Conservation (phyloP, 2,329 filamentous ascomycete genomes). For the Colletotrichum limetticola region DNA sequence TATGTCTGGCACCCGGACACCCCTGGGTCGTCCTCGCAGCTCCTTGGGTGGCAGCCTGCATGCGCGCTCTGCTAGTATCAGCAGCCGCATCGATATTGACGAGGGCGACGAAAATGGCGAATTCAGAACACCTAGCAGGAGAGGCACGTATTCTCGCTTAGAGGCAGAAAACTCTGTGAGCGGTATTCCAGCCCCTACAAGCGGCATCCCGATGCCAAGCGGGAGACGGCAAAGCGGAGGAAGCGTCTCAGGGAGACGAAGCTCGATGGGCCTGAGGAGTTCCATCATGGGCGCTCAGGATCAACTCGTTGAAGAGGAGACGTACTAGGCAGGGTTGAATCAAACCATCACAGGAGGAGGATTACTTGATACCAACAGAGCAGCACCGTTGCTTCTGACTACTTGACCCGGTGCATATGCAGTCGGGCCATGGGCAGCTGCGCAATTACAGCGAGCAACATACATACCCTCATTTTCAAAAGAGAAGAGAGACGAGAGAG, state of each 20-base stretch:
- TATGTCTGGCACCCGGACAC: conserved; percentile 69
- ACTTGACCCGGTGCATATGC: conserved; percentile 31
- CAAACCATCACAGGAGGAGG: background rate
- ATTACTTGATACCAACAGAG: conserved; percentile 37
- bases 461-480: conserved; percentile 17
- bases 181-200: conserved; percentile 54
- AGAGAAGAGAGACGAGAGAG: background rate
- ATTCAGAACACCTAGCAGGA: conserved; percentile 63
- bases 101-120: conserved; percentile 55
- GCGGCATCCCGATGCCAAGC: conserved; percentile 59
- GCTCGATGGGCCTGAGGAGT: conserved; percentile 46
- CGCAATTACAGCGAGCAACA: conserved; percentile 19
- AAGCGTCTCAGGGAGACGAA: conserved; percentile 40
- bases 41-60: conserved; percentile 65
- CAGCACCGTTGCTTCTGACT: conserved; percentile 44
- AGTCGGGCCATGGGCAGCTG: background rate
- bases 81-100: conserved; percentile 59
- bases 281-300: conserved; percentile 46
- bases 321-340: conserved; percentile 52
- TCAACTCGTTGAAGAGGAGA: conserved; percentile 63
- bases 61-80: conserved; percentile 67
- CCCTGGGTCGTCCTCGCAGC: conserved; percentile 76
- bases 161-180: conserved; percentile 53
- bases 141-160: conserved; percentile 62
- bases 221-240: conserved; percentile 56